A percentile compares a stretch with the other conserved stretches of the same genome.
Evolutionary conservation across 306 rosid genomes (phyloP).

Genomic region (Begonia masoniana): DNA sequence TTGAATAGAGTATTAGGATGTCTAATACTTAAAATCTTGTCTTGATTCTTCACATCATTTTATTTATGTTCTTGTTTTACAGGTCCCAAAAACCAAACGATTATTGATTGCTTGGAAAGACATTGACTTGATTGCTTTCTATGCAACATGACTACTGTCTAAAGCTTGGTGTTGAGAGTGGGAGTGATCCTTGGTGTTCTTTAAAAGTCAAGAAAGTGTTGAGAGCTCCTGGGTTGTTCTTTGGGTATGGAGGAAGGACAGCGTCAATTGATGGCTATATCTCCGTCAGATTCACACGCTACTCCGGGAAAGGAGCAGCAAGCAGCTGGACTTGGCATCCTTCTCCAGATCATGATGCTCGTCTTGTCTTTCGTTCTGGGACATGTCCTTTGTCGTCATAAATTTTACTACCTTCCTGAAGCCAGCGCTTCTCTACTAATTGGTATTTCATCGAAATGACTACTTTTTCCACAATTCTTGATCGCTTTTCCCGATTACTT

Average conservation of each 20-base stretch:
- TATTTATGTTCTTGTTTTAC: too few relatives aligned
- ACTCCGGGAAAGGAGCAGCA: conserved; percentile 88
- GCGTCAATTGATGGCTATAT: conserved; percentile 26
- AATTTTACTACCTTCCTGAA: conserved; percentile 78
- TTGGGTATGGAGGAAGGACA: conserved; percentile 27
- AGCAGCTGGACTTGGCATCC: conserved; percentile 98
- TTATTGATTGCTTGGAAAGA: too few relatives aligned
- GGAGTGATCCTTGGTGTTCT: too few relatives aligned
- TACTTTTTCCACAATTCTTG: background rate
- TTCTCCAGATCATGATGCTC: conserved; percentile 99
- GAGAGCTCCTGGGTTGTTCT: background rate
- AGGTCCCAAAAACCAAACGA: too few relatives aligned
- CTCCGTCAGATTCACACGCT: conserved; percentile 49
- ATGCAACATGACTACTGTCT: too few relatives aligned
- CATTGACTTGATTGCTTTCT: too few relatives aligned
- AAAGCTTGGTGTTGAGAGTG: too few relatives aligned
- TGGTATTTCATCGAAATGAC: conserved; percentile 21
- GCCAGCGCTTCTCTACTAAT: conserved; percentile 98
- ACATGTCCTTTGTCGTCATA: conserved; percentile 94
- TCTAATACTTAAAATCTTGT: too few relatives aligned
- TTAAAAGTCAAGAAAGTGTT: too few relatives aligned
- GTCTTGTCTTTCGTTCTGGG: conserved; percentile 94
- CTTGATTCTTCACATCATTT: too few relatives aligned
- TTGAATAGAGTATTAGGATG: too few relatives aligned
- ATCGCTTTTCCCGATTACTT: background rate